These are phyloP conservation scores for Earliella scabrosa DNA, from an alignment of 1,284 basidiomycete genomes.

Conservation along the genomic window DNA sequence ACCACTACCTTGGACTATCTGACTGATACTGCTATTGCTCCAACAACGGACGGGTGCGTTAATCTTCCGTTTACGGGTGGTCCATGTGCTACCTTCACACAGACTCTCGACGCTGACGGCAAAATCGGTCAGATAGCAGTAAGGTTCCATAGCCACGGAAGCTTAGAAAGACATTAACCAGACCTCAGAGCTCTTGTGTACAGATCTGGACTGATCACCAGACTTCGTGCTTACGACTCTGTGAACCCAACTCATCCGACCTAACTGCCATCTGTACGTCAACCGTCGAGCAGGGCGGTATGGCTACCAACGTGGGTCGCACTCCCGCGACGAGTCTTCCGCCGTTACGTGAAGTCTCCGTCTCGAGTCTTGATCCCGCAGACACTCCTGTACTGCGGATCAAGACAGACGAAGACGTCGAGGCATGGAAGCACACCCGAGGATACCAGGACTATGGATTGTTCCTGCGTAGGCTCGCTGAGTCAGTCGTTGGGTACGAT, in stretches of 20 bases:
- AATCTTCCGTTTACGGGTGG: too few relatives aligned
- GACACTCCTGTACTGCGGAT: constrained; percentile 48
- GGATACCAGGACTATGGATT: constrained; percentile 75
- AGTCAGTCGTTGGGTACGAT: constrained; percentile 69
- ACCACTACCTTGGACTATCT: not conserved
- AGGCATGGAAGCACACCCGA: constrained; percentile 65
- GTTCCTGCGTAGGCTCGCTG: constrained; percentile 76
- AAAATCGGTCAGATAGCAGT: not conserved
- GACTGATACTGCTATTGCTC: too few relatives aligned
- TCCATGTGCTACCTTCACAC: too few relatives aligned
- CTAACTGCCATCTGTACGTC: not conserved
- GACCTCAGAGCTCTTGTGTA: not conserved
- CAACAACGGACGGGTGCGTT: too few relatives aligned
- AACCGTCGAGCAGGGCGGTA: not conserved
- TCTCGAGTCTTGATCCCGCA: constrained; percentile 37
- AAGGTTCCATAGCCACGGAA: not conserved
- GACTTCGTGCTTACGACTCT: not conserved
- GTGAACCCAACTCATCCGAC: not conserved
- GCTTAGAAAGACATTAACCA: not conserved
- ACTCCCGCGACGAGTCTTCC: constrained; percentile 27
- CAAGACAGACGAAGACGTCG: constrained; percentile 70
- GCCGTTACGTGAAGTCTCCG: constrained; percentile 47
- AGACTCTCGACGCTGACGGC: not conserved
- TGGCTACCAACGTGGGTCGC: not conserved
- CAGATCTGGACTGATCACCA: not conserved